These are phyloP conservation scores for Dactylellina drechsleri DNA, from an alignment of 2,329 filamentous ascomycete genomes.

Conservation along the genomic window DNA sequence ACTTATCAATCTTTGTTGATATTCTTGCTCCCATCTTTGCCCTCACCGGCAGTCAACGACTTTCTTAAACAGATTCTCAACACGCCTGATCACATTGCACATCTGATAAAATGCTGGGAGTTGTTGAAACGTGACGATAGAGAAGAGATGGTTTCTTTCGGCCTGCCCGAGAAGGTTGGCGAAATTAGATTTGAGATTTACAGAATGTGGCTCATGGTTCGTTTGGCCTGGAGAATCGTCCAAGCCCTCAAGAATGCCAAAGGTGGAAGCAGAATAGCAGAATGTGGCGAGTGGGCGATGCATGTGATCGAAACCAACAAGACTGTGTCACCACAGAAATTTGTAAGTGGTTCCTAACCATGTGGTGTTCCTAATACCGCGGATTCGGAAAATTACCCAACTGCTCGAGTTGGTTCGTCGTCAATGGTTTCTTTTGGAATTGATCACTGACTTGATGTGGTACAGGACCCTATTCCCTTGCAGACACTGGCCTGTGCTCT, in stretches of 20 bases:
- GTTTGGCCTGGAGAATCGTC: conserved; percentile 51
- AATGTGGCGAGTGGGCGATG: conserved; percentile 45
- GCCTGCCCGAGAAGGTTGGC: conserved; percentile 44
- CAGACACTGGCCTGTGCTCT: conserved; percentile 51
- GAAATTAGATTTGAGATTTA: conserved; percentile 55
- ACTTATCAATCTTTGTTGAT: conserved; percentile 47
- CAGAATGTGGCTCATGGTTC: conserved; percentile 51
- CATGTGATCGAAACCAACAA: conserved; percentile 54
- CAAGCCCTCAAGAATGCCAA: conserved; percentile 54
- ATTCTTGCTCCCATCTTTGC: conserved; percentile 38
- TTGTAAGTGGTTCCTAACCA: conserved; percentile 34
- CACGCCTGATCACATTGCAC: conserved; percentile 45
- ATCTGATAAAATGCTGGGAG: conserved; percentile 50
- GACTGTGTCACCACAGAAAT: conserved; percentile 51
- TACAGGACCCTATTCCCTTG: conserved; percentile 51
- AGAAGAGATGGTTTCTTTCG: conserved; percentile 49
- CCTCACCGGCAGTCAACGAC: conserved; percentile 43
- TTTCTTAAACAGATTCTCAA: conserved; percentile 41
- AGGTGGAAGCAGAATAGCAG: conserved; percentile 46
- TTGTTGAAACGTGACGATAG: conserved; percentile 43
- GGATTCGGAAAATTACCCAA: conserved; percentile 17
- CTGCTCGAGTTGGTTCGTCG: conserved; percentile 11
- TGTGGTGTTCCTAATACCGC: conserved; percentile 8
- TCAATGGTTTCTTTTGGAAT: conserved; percentile 3
- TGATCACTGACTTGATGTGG: conserved; percentile 23